Base-by-base conservation (phyloP, 2,329 filamentous ascomycete species). In the Tolypocladium amazonense region DNA sequence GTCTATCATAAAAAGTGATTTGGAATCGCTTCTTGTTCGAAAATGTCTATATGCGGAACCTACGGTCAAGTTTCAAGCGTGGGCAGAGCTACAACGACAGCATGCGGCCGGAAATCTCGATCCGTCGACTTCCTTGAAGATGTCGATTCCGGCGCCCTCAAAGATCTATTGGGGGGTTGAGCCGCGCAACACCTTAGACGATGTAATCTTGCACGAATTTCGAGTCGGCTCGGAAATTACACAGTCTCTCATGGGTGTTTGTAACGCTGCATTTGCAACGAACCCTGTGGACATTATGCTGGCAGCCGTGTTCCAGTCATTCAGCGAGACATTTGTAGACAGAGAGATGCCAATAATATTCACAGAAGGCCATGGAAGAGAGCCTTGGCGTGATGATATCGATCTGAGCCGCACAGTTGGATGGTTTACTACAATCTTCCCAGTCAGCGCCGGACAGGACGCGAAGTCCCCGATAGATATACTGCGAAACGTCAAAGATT, bases 341-440 rank as follows among this genome's bases (percentile, higher is more conserved):
- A 37, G 35, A 37, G 35, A 37, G 35, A 37, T 37, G 35, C 72
- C 72, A 1, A 58, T 65, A 15, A 65, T 75, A 12, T 72, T 70
- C 61, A 68, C 62, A 45, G 72, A 75, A 58, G 69, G 70, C n/a
- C 72, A 75, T 58, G 73, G 72, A 8, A 66, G 73, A n/a, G 71
- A 75, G 41, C 59, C 69, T 2, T 70, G 66, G 67, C 63, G 67
- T 57, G 56, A 64, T 6, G n/a, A 41, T 2, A 59, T 71, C 18
- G 69, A 75, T 59, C 58, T 72, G 2, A 68, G 70, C 7, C 56
- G 66, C 20, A 75, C 72, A 2, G 70, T 75, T 1, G 73, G 73
- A 9, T 75, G 72, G 72, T 75, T 75, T 61, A 74, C 73, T 0
- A 70, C 69, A 4, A 63, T 75, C 23, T 66, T 62, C 38, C 72